These are phyloP conservation scores for Calonectria henricotiae DNA, from an alignment of 2,329 filamentous ascomycete genomes.

Conservation along the genomic window DNA sequence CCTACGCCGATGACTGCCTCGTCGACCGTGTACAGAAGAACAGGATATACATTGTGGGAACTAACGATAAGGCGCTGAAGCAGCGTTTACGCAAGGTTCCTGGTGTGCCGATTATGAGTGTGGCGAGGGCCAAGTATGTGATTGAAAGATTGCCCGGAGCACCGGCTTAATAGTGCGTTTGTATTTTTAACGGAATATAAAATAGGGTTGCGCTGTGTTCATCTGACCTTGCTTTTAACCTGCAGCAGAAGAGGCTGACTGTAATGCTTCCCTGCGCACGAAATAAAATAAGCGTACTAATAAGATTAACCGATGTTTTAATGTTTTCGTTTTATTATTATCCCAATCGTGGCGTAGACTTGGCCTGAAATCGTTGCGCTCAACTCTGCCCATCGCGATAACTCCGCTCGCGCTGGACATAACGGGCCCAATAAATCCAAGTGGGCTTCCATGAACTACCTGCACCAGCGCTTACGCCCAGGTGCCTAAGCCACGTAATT, in stretches of 20 bases:
- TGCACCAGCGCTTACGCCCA: conserved; percentile 9
- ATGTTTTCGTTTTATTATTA: not conserved
- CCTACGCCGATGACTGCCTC: conserved; percentile 86
- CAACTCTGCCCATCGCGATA: not conserved
- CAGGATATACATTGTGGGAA: conserved; percentile 85
- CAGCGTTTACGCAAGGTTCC: conserved; percentile 82
- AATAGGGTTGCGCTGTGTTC: conserved; percentile 30
- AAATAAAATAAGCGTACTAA: conserved; percentile 12
- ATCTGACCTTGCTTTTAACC: not conserved
- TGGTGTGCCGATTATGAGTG: conserved; percentile 82
- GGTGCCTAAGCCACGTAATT: conserved; percentile 28
- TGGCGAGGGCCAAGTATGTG: conserved; percentile 91
- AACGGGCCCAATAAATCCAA: conserved; percentile 23
- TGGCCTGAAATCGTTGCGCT: not conserved
- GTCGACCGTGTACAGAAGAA: conserved; percentile 82
- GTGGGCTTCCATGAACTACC: not conserved
- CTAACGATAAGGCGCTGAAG: conserved; percentile 86
- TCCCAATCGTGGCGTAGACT: not conserved
- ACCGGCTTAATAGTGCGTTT: conserved; percentile 68
- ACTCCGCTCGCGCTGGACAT: conserved; percentile 15
- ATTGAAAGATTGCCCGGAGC: conserved; percentile 93
- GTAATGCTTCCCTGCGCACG: not conserved
- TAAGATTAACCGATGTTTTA: not conserved
- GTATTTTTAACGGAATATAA: conserved; percentile 23
- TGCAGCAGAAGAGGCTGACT: not conserved